Conservation (phyloP, 225 moss, liverwort and hornwort species). For the Thuidium tamariscinum region DNA sequence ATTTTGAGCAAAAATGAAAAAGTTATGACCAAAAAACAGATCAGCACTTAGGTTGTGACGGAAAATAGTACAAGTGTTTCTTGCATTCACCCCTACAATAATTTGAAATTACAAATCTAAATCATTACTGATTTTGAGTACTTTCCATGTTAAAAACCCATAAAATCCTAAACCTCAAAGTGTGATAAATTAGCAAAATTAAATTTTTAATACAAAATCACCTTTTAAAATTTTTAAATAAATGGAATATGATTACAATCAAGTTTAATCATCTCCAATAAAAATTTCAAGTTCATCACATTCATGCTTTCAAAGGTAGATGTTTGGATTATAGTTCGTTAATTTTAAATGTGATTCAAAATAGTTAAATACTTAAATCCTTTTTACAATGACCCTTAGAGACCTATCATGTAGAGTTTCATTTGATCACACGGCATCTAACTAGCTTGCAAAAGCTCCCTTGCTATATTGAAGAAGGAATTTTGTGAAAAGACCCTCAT, state of each 20-base stretch:
- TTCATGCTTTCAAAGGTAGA: neutral
- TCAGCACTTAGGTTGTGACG: too few relatives aligned
- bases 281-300: neutral
- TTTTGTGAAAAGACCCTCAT: too few relatives aligned
- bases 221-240: neutral
- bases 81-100: too few relatives aligned
- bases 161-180: too few relatives aligned
- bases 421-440: neutral
- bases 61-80: too few relatives aligned
- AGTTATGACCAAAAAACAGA: too few relatives aligned
- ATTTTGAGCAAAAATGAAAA: too few relatives aligned
- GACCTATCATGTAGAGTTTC: rapidly evolving
- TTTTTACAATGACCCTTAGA: neutral
- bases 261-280: neutral
- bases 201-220: neutral
- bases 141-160: neutral
- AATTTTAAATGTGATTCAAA: neutral
- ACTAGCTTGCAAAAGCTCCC: neutral
- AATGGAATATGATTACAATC: neutral
- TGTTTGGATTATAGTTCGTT: too few relatives aligned
- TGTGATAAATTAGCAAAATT: neutral
- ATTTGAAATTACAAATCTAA: neutral
- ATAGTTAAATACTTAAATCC: rapidly evolving
- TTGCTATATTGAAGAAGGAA: neutral
- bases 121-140: neutral